phyloP scores from a whole-genome alignment of 257 asterid species.

The Coffea eugenioides region DNA sequence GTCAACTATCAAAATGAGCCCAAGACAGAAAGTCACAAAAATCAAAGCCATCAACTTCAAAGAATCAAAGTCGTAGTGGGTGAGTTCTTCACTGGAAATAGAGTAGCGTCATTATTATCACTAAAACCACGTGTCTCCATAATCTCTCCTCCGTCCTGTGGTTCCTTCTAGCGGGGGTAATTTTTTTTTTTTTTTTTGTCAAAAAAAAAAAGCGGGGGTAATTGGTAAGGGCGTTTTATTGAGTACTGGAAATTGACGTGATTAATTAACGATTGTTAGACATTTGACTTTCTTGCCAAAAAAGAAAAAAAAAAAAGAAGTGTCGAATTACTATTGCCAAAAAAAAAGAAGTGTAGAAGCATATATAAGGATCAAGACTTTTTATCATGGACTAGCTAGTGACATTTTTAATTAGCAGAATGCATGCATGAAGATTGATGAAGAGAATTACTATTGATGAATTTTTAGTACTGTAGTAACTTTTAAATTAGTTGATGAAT shows the following conservation, averaged over 20 bases:
- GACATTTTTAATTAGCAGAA: no score
- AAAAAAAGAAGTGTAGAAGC: no score
- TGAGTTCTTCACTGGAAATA: conserved; percentile 18
- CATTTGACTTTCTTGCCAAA: background rate
- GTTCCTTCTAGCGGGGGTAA: conserved; percentile 18
- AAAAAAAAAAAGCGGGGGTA: no score
- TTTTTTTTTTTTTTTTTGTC: no score
- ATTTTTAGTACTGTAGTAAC: no score
- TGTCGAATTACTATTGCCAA: no score
- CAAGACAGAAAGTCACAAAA: conserved; percentile 1
- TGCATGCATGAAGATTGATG: no score
- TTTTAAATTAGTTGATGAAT: no score
- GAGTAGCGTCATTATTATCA: background rate
- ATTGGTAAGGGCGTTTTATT: conserved; percentile 13
- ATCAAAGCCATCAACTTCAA: conserved; percentile 1
- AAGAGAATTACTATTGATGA: no score
- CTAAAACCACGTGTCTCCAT: conserved; percentile 19
- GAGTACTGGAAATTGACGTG: background rate
- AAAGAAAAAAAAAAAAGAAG: no score
- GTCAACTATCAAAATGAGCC: conserved; percentile 2
- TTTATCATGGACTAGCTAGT: no score
- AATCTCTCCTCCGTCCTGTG: background rate
- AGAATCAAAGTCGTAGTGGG: conserved; percentile 9
- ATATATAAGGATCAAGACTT: no score
- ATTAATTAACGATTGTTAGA: background rate